Evolutionary conservation across 805 yeast species (phyloP), one percentile per base, ranked within the genome.

Genomic region (Pichia rugopelliculosa): DNA sequence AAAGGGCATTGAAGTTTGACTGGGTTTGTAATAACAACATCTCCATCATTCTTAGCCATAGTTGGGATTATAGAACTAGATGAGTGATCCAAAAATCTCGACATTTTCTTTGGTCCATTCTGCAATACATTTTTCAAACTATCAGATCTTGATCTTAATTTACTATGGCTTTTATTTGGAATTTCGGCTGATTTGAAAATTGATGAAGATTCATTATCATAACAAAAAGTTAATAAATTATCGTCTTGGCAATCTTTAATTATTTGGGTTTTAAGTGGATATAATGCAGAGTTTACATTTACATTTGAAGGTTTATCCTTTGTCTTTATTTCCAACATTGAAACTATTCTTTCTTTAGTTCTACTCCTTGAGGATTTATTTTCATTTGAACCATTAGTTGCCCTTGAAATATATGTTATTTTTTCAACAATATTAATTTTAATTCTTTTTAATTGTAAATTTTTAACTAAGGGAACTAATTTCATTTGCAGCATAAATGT

Each of bases 371-470:
- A 70, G 13, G 12, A 21, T 40, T 41, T 49, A 24, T 9, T 40
- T 7, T 33, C 21, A 10, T 17, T 17, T 18, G 20, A 5, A 3
- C 45, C 23, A 27, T 34, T 41, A 11, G 45, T 15, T 4, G 39
- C 23, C 23, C 39, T 77, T 9, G 87, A 78, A 8, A 73, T 74
- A 60, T 80, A 83, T 0, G 85, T 75, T 9, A 83, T 74, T 50
- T 80, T 74, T 59, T 86, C 93, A 48, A 82, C 68, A 12, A 85
- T 72, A 52, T 82, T 82, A 45, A 85, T 73, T 49, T 79, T 76
- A 44, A 86, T 70, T 54, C 90, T 68, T 52, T 82, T 84, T 33
- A 86, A 64, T 3, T 71, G 69, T 5, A 86, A 72, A 45, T 76
- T 75, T 61, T 85, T 84, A 5, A 73, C 75, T 51, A 84, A 58